phyloP scores from a whole-genome alignment of 371 early-diverging fungal genomes.

The Mucor plumbeus region DNA sequence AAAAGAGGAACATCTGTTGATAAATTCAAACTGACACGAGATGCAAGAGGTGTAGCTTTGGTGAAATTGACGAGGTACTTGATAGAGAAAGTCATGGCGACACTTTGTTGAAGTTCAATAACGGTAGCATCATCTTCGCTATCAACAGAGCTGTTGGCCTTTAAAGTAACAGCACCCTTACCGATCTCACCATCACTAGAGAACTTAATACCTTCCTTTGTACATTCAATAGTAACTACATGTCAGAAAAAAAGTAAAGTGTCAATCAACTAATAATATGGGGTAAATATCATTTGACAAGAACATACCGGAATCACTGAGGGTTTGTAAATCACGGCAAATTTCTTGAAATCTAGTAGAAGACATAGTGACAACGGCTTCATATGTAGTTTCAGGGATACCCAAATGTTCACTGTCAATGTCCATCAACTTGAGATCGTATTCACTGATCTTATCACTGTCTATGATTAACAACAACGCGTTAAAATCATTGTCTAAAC shows the following conservation, averaged over 20 bases:
- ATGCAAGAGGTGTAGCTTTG: constrained; percentile 91
- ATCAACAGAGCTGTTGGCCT: constrained; percentile 80
- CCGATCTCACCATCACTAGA: constrained; percentile 90
- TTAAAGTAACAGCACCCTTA: constrained; percentile 81
- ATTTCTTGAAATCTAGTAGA: constrained; percentile 93
- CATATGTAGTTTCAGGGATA: constrained; percentile 94
- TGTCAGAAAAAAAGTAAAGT: neutral
- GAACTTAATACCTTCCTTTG: constrained; percentile 95
- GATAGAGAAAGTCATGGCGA: constrained; percentile 86
- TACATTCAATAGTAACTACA: constrained; percentile 83
- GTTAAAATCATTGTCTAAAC: neutral
- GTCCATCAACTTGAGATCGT: constrained; percentile 96
- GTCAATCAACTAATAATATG: too few relatives aligned
- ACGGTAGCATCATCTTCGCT: constrained; percentile 77
- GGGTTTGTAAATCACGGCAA: constrained; percentile 83
- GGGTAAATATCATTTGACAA: neutral
- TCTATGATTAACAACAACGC: constrained; percentile 47
- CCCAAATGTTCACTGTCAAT: constrained; percentile 96
- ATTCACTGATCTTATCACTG: constrained; percentile 89
- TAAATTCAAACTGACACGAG: constrained; percentile 81
- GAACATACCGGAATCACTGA: constrained; percentile 84
- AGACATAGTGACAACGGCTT: constrained; percentile 88
- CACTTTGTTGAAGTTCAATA: constrained; percentile 82
- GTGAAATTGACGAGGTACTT: constrained; percentile 95
- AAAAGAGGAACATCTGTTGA: constrained; percentile 90